Conservation (phyloP, 495 filamentous ascomycete genomes). For the Collariella sp. region DNA sequence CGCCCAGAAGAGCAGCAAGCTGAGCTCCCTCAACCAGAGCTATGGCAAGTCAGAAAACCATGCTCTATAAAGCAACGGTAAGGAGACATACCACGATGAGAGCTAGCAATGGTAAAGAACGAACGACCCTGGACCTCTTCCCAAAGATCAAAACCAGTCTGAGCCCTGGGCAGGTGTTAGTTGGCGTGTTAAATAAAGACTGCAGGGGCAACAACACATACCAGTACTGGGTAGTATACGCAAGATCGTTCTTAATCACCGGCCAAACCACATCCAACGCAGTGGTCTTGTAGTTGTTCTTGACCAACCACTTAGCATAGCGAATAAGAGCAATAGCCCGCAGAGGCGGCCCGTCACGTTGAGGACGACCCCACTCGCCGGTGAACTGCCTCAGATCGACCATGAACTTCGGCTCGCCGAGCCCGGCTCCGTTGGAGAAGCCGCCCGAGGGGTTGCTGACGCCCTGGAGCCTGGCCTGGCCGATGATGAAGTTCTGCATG, state of each 20-base stretch:
- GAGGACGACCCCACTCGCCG: slow-evolving; percentile 57
- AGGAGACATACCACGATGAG: slow-evolving; percentile 26
- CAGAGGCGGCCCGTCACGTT: slow-evolving; percentile 61
- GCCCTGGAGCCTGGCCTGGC: slow-evolving; percentile 51
- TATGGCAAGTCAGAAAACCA: slow-evolving; percentile 1
- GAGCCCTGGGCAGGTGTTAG: slow-evolving; percentile 27
- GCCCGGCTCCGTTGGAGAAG: slow-evolving; percentile 40
- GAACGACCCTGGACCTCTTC: slow-evolving; percentile 56
- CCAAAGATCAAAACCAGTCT: slow-evolving; percentile 63
- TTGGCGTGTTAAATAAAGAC: neutral
- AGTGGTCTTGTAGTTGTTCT: slow-evolving; percentile 38
- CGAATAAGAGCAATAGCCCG: slow-evolving; percentile 49
- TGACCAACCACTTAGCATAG: slow-evolving; percentile 41
- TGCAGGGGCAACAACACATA: neutral
- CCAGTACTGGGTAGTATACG: slow-evolving; percentile 64
- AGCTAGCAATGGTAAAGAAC: slow-evolving; percentile 44
- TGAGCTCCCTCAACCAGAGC: slow-evolving; percentile 55
- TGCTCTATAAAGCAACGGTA: too few species aligned
- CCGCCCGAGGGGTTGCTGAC: slow-evolving; percentile 52
- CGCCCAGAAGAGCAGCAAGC: slow-evolving; percentile 40
- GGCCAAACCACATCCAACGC: slow-evolving; percentile 47
- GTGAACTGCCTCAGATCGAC: slow-evolving; percentile 52
- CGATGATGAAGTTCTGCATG: slow-evolving; percentile 50
- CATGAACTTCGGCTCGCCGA: slow-evolving; percentile 53
- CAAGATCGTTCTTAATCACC: slow-evolving; percentile 56